phyloP scores from a whole-genome alignment of 164 flowering plant genomes.

The Taxillus chinensis region DNA sequence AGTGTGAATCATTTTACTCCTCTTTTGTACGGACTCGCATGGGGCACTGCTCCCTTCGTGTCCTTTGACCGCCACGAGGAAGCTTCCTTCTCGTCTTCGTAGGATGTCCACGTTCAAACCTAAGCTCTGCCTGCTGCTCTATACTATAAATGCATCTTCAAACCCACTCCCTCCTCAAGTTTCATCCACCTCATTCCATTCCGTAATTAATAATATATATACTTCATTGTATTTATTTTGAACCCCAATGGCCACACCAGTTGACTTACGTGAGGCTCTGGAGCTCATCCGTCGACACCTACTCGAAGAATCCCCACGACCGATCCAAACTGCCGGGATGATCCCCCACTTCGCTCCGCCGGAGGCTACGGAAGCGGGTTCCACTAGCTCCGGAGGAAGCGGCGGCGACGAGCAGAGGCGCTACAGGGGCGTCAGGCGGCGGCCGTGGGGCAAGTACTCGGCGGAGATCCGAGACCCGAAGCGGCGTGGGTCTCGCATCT shows the following conservation, averaged over 20 bases:
- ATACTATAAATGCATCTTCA: no score
- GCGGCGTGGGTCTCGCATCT: constrained; percentile 26
- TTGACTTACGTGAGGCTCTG: not conserved
- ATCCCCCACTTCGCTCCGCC: not conserved
- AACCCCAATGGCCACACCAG: not conserved
- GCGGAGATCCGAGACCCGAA: constrained; percentile 40
- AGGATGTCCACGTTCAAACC: no score
- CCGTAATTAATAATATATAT: no score
- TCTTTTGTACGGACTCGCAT: no score
- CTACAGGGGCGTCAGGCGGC: constrained; percentile 34
- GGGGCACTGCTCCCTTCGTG: no score
- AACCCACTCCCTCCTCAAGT: no score
- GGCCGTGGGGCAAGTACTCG: constrained; percentile 46
- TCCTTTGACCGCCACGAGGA: no score
- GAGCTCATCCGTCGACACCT: not conserved
- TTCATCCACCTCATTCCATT: no score
- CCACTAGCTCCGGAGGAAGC: not conserved
- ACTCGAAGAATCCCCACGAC: not conserved
- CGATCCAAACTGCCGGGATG: not conserved
- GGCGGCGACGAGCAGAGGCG: constrained; percentile 13
- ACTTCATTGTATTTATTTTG: no score
- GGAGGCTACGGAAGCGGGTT: not conserved
- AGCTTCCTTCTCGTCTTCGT: no score
- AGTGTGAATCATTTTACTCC: no score
- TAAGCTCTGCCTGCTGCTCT: no score